Percentiles rank a stretch among this genome's conserved stretches.
phyloP scores from a whole-genome alignment of 441 rosid genomes.

The Kokia cookei region DNA sequence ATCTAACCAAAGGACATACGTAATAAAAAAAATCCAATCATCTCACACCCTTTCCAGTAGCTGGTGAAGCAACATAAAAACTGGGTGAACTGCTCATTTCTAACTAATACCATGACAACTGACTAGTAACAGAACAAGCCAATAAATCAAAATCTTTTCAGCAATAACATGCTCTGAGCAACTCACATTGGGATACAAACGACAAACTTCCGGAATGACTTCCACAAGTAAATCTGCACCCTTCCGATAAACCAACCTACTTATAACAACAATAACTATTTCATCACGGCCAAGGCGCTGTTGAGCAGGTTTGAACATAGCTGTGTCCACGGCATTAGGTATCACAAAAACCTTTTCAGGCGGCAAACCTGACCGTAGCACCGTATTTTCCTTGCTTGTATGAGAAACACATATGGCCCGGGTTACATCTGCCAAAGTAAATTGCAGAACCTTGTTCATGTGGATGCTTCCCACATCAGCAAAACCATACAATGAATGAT shows the following conservation, averaged over 20 bases:
- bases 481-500: conserved; percentile 91
- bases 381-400: conserved; percentile 95
- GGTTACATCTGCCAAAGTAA: conserved; percentile 88
- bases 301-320: conserved; percentile 85
- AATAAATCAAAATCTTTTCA: conserved; percentile 1
- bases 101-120: neutral
- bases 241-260: conserved; percentile 93
- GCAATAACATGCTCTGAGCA: neutral
- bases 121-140: neutral
- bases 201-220: conserved; percentile 93
- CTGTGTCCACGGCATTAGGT: conserved; percentile 97
- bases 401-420: conserved; percentile 97
- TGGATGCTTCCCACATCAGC: conserved; percentile 95
- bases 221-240: conserved; percentile 97
- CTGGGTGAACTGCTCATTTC: neutral
- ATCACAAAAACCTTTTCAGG: conserved; percentile 83
- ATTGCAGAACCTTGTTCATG: conserved; percentile 95
- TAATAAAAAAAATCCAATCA: neutral
- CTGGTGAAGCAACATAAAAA: neutral
- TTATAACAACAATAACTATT: conserved; percentile 83
- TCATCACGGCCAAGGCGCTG: conserved; percentile 48
- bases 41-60: neutral
- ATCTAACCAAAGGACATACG: neutral
- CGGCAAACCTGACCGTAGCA: conserved; percentile 76
- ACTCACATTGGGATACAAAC: conserved; percentile 71